Base-by-base conservation (phyloP, 1,284 basidiomycete genomes). In the Ceratorhiza oryzae-sativae region DNA sequence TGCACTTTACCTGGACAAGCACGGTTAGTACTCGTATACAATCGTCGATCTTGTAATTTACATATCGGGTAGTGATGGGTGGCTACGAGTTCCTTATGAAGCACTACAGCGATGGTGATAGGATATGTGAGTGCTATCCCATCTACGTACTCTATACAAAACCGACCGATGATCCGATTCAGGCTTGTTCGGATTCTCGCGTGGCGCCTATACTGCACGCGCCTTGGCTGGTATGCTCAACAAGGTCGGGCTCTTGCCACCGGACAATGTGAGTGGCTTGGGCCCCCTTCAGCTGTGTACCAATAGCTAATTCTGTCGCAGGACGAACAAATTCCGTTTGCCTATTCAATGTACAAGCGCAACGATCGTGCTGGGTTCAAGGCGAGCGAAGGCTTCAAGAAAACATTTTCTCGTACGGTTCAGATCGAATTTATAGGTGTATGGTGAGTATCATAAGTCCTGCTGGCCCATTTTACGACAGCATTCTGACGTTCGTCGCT, bases 141-240 rank as follows among this genome's bases (percentile, higher is more conserved):
- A n/a, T 32, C 23, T 53, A 20, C 39, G 8, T 6, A 20, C 39
- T 41, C 30, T 23, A 53, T 8, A 53, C 8, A 30, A 18, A n/a
- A 1, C 36, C 23, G 8, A 46, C 27, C 18, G 15, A 39, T n/a
- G 9, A 13, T 23, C 55, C 12, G 42, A 34, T 56, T 13, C n/a
- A 68, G 71, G 72, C 34, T 49, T 77, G 5, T 77, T 80, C 56
- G 80, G 80, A 23, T 81, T 81, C 61, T 77, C 76, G 5, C 75
- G 80, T 9, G 80, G 80, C 1, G 80, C 80, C 3, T 76, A 67
- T 60, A 80, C 80, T 0, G 80, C 80, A 3, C 74, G 80, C 2
- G 79, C 79, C 20, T 75, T 81, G 25, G 78, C 79, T 25, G 80
- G 80, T 9, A 78, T 81, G 74, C 74, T 81, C 48, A 68, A 74